phyloP scores from a whole-genome alignment of 2,329 filamentous ascomycete species.

The Botrytis fabae region DNA sequence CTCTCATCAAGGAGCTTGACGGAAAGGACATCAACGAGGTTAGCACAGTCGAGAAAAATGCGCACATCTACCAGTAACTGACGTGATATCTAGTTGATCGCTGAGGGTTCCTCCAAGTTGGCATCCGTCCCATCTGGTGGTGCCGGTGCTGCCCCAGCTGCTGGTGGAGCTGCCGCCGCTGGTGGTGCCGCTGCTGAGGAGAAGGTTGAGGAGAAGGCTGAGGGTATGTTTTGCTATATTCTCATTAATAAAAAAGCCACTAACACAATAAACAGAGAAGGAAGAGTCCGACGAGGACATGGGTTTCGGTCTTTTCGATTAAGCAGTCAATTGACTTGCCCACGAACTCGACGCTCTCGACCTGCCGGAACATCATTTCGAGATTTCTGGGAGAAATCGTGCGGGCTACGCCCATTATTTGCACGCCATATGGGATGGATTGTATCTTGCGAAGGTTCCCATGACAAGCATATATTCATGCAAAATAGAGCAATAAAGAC shows the following conservation, averaged over 20 bases:
- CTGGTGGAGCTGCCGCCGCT: slow-evolving; percentile 66
- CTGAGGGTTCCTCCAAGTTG: slow-evolving; percentile 88
- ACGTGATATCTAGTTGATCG: slow-evolving; percentile 69
- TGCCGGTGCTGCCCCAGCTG: slow-evolving; percentile 67
- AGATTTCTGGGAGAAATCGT: slow-evolving; percentile 37
- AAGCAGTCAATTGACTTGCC: slow-evolving; percentile 46
- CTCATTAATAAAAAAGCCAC: slow-evolving; percentile 19
- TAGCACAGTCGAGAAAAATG: slow-evolving; percentile 42
- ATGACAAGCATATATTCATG: slow-evolving; percentile 33
- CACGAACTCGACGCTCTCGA: slow-evolving; percentile 34
- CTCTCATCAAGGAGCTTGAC: slow-evolving; percentile 86
- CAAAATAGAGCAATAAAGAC: slow-evolving; percentile 40
- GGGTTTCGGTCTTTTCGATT: slow-evolving; percentile 77
- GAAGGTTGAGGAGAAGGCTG: slow-evolving; percentile 70
- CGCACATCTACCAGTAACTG: slow-evolving; percentile 31
- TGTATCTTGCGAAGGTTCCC: slow-evolving; percentile 28
- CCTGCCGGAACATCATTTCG: slow-evolving; percentile 30
- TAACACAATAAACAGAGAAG: slow-evolving; percentile 50
- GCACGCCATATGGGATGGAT: slow-evolving; percentile 36
- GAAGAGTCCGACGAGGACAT: slow-evolving; percentile 75
- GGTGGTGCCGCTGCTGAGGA: slow-evolving; percentile 62
- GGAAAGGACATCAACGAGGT: slow-evolving; percentile 94
- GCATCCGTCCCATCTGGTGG: slow-evolving; percentile 96
- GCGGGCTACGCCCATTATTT: slow-evolving; percentile 37
- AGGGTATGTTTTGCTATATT: slow-evolving; percentile 67